Evolutionary conservation across 768 basidiomycete species (phyloP), one percentile per base, ranked within the genome.

Genomic region (Tremella yokohamensis): DNA sequence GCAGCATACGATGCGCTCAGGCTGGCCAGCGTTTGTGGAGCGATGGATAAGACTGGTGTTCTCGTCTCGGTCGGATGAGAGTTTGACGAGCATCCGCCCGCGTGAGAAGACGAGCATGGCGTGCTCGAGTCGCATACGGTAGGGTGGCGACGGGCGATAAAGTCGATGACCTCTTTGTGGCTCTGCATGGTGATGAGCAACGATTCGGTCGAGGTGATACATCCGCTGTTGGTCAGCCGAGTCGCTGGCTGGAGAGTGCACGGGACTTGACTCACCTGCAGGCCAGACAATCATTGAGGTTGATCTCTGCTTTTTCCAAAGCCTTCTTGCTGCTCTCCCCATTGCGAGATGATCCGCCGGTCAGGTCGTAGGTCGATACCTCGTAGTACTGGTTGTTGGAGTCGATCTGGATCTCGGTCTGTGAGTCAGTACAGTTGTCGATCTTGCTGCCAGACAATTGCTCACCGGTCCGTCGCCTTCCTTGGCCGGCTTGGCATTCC

Each of bases 201-300:
- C 18, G 91, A 94, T 80, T 99, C 94, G 20, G 94, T 94, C 39
- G 94, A 97, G 2, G 96, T 99, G 68, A 99, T 97, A 72, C 96
- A 99, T 1, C 96, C 96, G 59, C 94, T 96, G 59, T 15, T 13
- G 26, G 2, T 13, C 52, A 34, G 54, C 18, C n/a, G 8, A 8
- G 38, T 8, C 22, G n/a, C 40, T 24, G 37, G 15, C 15, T 20
- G 24, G 8, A 29, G 1, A 24, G 40, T 48, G n/a, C 6, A 18
- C 49, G 38, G 20, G 26, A 13, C 3, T 11, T 19, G 26, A 79
- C 86, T 52, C 70, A 90, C 93, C 91, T 96, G 82, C 96, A 98
- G 22, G 96, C 96, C 47, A 99, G 81, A 78, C 96, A 99, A 73
- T 99, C 96, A 64, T 96, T 98, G 67, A 99, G 77, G 73, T 86